Evolutionary conservation across 306 rosid genomes (phyloP), one percentile per base, ranked within the genome.

Genomic region (Acacia acuminata): DNA sequence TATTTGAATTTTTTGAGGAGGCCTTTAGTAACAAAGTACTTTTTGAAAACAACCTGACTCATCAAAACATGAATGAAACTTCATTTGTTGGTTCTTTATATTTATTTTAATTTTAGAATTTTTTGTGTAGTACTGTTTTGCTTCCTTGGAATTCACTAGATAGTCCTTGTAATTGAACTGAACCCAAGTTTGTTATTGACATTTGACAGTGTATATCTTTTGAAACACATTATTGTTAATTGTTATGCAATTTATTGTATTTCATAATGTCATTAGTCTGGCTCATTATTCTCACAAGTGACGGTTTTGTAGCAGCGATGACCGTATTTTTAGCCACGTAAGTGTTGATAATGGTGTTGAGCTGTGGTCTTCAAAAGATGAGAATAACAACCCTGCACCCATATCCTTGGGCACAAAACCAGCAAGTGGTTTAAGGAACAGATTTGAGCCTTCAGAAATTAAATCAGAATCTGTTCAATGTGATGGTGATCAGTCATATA

Each of bases 261-360:
- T 64, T 77, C 73, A 47, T 85, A 68, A 55, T 68, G 69, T 87
- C 78, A 81, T 73, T 77, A 75, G 65, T 88, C 86, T 84, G 86
- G 90, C 88, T 87, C 82, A 82, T 74, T 88, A 88, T 86, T 86
- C 92, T 90, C 92, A 93, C 90, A 89, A 86, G 87, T 89, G 92
- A 86, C 89, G 88, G 83, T 91, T 90, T 89, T 94, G 89, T 94
- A 96, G 98, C 90, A 88, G 91, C 73, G 91, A 91, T 81, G 99
- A 91, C 86, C 83, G 92, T 73, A 69, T 94, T 58, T 96, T 90
- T 90, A 90, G 94, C 78, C 80, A 86, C 55, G 87, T 25, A 85
- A 90, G 79, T 87, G 87, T 92, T 78, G 92, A 87, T 83, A 88
- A 88, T 80, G 75, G 86, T 86, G 89, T 88, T 47, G 94, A 86